Percentiles rank a stretch among this genome's conserved stretches.
These are phyloP conservation scores for Pichia cactophila DNA, from an alignment of 1,139 yeast genomes.

Conservation along the genomic window DNA sequence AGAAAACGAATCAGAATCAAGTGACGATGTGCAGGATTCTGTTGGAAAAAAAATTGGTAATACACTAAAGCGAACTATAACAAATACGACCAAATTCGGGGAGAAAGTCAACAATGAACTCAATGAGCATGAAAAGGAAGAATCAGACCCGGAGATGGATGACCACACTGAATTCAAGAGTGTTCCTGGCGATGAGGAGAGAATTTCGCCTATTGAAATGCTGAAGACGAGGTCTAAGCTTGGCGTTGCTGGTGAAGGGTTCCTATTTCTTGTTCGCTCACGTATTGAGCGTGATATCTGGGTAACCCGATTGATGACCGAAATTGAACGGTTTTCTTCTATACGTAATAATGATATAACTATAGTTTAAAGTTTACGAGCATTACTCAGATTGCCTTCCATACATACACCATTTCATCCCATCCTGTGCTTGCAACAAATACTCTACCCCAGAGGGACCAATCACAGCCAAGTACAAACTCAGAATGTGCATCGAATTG, in stretches of 20 bases:
- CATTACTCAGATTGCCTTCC: slow-evolving; percentile 42
- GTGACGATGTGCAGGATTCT: not conserved
- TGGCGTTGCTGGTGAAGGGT: slow-evolving; percentile 61
- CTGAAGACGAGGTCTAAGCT: slow-evolving; percentile 41
- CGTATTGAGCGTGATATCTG: slow-evolving; percentile 78
- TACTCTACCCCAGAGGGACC: slow-evolving; percentile 97
- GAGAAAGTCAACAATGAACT: not conserved
- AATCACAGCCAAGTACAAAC: slow-evolving; percentile 91
- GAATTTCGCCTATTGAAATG: slow-evolving; percentile 2
- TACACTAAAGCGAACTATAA: not conserved
- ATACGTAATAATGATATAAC: slow-evolving; percentile 17
- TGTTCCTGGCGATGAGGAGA: not conserved
- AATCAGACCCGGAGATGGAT: not conserved
- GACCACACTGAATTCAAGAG: no score
- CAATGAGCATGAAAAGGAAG: not conserved
- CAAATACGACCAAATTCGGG: not conserved
- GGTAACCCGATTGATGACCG: slow-evolving; percentile 60
- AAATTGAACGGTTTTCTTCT: slow-evolving; percentile 50
- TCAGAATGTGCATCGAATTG: slow-evolving; percentile 72
- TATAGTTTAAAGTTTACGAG: not conserved
- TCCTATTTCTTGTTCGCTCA: slow-evolving; percentile 75
- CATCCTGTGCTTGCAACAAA: slow-evolving; percentile 94
- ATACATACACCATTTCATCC: slow-evolving; percentile 93
- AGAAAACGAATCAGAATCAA: not conserved
- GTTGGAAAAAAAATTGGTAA: not conserved